Conservation (phyloP, 805 yeast species). For the Metschnikowia chrysomelidarum region DNA sequence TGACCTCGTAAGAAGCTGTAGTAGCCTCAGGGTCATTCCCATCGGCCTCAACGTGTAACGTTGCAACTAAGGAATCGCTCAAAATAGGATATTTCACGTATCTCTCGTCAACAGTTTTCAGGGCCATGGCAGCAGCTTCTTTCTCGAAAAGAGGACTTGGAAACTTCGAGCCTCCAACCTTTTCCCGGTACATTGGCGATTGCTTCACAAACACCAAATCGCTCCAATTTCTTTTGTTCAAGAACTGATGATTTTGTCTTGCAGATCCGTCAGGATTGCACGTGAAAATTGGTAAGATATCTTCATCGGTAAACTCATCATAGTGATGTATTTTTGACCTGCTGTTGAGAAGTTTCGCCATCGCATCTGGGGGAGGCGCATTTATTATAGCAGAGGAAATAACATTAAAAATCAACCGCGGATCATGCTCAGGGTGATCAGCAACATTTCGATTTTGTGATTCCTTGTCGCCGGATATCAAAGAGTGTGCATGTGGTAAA, state of each 20-base stretch:
- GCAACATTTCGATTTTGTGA: constrained; percentile 40
- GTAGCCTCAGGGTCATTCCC: constrained; percentile 44
- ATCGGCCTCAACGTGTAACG: constrained; percentile 73
- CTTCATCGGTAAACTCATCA: constrained; percentile 67
- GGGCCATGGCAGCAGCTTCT: constrained; percentile 12
- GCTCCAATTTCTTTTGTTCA: constrained; percentile 71
- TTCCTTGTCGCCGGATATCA: constrained; percentile 28
- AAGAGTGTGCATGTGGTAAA: constrained; percentile 36
- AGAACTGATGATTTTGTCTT: constrained; percentile 50
- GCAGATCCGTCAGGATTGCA: constrained; percentile 53
- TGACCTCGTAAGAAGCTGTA: constrained; percentile 64
- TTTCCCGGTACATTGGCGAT: constrained; percentile 24
- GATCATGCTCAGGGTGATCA: constrained; percentile 62
- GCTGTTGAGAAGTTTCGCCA: constrained; percentile 70
- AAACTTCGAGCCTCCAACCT: constrained; percentile 24
- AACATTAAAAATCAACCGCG: constrained; percentile 75
- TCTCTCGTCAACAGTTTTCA: constrained; percentile 20
- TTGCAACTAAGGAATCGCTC: constrained; percentile 58
- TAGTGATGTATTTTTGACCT: constrained; percentile 70
- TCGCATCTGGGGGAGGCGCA: constrained; percentile 87
- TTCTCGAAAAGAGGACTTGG: constrained; percentile 42
- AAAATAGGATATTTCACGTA: constrained; percentile 54
- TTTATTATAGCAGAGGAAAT: constrained; percentile 89
- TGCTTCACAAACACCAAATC: constrained; percentile 57
- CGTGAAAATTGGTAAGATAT: constrained; percentile 69